These are phyloP conservation scores for Ambrosiella beaveri DNA, from an alignment of 2,329 filamentous ascomycete species.

Conservation along the genomic window DNA sequence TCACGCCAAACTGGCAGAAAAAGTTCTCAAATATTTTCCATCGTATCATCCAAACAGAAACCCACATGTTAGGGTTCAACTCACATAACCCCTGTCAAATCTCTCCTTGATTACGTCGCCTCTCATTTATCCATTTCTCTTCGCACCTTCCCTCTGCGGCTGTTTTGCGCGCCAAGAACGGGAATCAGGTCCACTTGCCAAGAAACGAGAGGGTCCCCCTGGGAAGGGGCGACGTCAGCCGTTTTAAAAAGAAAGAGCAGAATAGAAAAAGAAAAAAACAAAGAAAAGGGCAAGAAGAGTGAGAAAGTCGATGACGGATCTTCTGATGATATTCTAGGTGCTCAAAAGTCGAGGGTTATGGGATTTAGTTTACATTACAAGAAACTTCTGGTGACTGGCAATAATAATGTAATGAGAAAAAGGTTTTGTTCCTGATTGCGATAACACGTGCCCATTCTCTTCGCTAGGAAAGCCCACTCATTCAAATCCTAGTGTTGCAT, in stretches of 20 bases:
- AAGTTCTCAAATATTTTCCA: no score
- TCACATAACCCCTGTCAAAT: neutral
- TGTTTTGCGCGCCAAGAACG: neutral
- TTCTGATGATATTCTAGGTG: no score
- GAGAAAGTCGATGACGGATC: no score
- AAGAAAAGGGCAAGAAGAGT: no score
- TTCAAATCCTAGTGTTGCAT: neutral
- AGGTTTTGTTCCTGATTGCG: neutral
- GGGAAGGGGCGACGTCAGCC: neutral
- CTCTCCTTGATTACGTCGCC: neutral
- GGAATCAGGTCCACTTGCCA: neutral
- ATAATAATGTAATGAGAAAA: neutral
- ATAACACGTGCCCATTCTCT: neutral
- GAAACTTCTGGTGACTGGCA: neutral
- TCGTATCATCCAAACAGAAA: no score
- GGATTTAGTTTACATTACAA: neutral
- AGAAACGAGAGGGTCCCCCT: neutral
- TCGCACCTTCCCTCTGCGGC: neutral
- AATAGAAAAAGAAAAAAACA: no score
- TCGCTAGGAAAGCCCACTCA: neutral
- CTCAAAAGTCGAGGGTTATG: no score
- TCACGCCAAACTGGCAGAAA: no score
- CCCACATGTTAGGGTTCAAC: no score
- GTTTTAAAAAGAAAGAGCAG: no score
- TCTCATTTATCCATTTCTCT: neutral